Conservation (phyloP, 140 eudicot species). For the Ambrosia hybrid region DNA sequence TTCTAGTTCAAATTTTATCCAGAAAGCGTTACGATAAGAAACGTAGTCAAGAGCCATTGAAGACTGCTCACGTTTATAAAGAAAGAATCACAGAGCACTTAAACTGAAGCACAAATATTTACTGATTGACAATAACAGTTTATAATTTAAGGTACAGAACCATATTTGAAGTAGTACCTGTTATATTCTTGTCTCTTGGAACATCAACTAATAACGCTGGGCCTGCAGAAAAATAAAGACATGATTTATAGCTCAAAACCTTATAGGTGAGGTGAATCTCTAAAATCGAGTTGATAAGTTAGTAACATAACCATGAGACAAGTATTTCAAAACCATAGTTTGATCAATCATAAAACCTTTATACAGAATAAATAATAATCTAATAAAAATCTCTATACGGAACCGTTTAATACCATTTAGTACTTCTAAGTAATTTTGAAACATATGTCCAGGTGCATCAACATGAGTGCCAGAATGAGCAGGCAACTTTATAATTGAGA, state of each 20-base stretch:
- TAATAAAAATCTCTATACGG: constrained; percentile 1
- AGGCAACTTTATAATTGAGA: constrained; percentile 60
- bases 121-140: not conserved
- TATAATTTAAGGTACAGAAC: not conserved
- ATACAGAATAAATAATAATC: not conserved
- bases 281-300: not conserved
- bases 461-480: constrained; percentile 89
- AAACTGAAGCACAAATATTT: not conserved
- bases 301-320: not conserved
- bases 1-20: too few relatives aligned
- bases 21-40: too few relatives aligned
- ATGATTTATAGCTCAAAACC: not conserved
- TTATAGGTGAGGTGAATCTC: not conserved
- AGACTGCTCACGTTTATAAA: too few relatives aligned
- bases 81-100: not conserved
- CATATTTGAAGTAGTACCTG: constrained; percentile 31
- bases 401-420: constrained; percentile 28
- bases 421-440: constrained; percentile 61
- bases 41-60: too few relatives aligned
- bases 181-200: constrained; percentile 63
- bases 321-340: not conserved
- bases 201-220: constrained; percentile 64
- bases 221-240: constrained; percentile 35
- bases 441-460: constrained; percentile 87
- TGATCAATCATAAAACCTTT: too few relatives aligned